A percentile compares a stretch with the other conserved stretches of the same genome.
These are phyloP conservation scores for Whalleya microplaca DNA, from an alignment of 2,329 filamentous ascomycete species.

Conservation along the genomic window DNA sequence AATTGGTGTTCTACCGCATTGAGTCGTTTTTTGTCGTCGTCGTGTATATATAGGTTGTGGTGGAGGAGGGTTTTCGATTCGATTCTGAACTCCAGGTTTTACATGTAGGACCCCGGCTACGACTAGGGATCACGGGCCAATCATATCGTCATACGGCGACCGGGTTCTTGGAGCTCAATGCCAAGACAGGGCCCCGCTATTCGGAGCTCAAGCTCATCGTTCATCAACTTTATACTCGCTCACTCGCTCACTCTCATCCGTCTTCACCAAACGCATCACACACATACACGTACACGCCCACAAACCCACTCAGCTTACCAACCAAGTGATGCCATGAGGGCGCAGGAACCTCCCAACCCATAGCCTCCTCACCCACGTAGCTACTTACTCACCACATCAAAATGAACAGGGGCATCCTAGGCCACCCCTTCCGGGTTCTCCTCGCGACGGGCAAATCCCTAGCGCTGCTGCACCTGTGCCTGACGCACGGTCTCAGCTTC, in stretches of 20 bases:
- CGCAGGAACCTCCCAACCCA: neutral
- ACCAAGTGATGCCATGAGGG: no score
- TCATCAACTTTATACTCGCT: neutral
- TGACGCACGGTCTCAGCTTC: slow-evolving; percentile 65
- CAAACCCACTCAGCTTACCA: no score
- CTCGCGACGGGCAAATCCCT: slow-evolving; percentile 52
- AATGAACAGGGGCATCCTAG: slow-evolving; percentile 29
- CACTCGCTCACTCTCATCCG: neutral
- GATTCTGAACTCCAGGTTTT: no score
- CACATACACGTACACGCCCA: no score
- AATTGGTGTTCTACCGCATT: neutral
- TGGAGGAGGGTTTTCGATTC: no score
- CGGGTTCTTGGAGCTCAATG: neutral
- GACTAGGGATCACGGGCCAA: slow-evolving; percentile 22
- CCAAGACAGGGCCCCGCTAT: neutral
- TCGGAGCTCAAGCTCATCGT: neutral
- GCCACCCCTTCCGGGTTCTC: slow-evolving; percentile 46
- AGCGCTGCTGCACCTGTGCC: slow-evolving; percentile 53
- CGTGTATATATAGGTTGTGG: neutral
- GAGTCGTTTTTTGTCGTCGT: neutral
- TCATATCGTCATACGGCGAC: slow-evolving; percentile 9
- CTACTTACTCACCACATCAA: neutral
- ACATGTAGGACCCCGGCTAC: neutral
- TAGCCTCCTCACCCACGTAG: slow-evolving; percentile 1
- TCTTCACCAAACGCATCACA: neutral